Evolutionary conservation across 306 rosid species (phyloP), one percentile per base, ranked within the genome.

Genomic region (Lathyrus oleraceus): DNA sequence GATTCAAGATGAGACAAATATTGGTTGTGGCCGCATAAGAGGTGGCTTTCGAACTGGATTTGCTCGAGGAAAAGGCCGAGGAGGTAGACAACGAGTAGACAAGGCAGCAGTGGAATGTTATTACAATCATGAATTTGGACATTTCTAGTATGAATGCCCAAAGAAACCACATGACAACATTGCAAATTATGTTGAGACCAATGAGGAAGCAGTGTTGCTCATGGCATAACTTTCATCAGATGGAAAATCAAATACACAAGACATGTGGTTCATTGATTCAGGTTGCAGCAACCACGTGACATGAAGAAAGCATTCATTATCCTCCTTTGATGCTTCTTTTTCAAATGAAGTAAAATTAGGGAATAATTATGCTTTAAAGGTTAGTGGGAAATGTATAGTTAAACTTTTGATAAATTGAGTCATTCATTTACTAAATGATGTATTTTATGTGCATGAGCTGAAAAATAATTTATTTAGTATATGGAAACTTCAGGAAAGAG

Each of bases 221-320:
- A n/a, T n/a, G n/a, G n/a, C n/a, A n/a, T n/a, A n/a, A n/a, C n/a
- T n/a, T n/a, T n/a, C n/a, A n/a, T n/a, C n/a, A n/a, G n/a, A n/a
- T n/a, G n/a, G n/a, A n/a, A n/a, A n/a, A n/a, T n/a, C n/a, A n/a
- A n/a, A n/a, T n/a, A n/a, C n/a, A n/a, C 43, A 59, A 59, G 43
- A 59, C 23, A 59, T 59, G 43, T 30, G 43, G 13, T 59, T 59
- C 38, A 27, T 58, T n/a, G 60, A 53, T 53, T 53, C 32, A 53
- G 60, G 60, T 6, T 53, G 15, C 30, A 53, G 2, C 60, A 53
- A 53, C 15, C 38, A 23, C n/a, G 10, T 25, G 61, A 45, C 38
- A 23, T 17, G 17, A 23, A 54, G 61, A 54, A 54, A 54, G 16
- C 36, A 54, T 1, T 23, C 16, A 36, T 54, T 54, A 1, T 25